These are phyloP conservation scores for Annulohypoxylon stygium DNA, from an alignment of 495 filamentous ascomycete species.

Conservation along the genomic window DNA sequence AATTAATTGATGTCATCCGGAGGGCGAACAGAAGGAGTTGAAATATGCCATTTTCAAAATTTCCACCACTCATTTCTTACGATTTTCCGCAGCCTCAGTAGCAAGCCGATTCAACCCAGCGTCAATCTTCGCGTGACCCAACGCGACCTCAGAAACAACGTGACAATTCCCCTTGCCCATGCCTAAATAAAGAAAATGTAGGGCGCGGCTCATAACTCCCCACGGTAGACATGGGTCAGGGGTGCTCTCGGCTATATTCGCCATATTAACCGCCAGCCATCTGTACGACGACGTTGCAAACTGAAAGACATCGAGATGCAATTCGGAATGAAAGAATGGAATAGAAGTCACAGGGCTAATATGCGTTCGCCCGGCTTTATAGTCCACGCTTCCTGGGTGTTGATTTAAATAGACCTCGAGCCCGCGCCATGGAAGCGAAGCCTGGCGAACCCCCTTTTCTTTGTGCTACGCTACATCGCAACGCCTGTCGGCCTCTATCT, in stretches of 20 bases:
- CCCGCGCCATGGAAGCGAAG: slow-evolving; percentile 21
- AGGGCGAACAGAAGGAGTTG: no score
- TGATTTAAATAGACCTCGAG: slow-evolving; percentile 40
- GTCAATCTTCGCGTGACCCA: slow-evolving; percentile 12
- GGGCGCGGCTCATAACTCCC: slow-evolving; percentile 13
- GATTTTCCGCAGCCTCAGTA: slow-evolving; percentile 1
- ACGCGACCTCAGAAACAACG: slow-evolving; percentile 20
- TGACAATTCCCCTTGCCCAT: slow-evolving; percentile 13
- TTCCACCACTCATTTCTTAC: slow-evolving; percentile 13
- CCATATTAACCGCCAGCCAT: slow-evolving; percentile 40
- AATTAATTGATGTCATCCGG: no score
- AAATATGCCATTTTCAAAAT: no score
- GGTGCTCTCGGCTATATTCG: slow-evolving; percentile 46
- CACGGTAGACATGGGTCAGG: slow-evolving; percentile 21
- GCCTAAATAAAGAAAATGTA: slow-evolving; percentile 11
- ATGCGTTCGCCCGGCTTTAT: slow-evolving; percentile 21
- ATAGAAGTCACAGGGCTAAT: slow-evolving; percentile 12
- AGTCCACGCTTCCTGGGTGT: background rate
- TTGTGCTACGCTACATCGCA: slow-evolving; percentile 5
- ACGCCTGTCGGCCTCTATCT: slow-evolving; percentile 19
- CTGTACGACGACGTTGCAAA: slow-evolving; percentile 24
- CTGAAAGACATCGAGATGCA: slow-evolving; percentile 30
- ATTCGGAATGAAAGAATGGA: slow-evolving; percentile 10
- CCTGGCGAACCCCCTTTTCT: background rate
- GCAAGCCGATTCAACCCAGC: slow-evolving; percentile 7